Evolutionary conservation across 2,329 filamentous ascomycete genomes (phyloP), one percentile per base, ranked within the genome.

Genomic region (Penicillium polonicum): DNA sequence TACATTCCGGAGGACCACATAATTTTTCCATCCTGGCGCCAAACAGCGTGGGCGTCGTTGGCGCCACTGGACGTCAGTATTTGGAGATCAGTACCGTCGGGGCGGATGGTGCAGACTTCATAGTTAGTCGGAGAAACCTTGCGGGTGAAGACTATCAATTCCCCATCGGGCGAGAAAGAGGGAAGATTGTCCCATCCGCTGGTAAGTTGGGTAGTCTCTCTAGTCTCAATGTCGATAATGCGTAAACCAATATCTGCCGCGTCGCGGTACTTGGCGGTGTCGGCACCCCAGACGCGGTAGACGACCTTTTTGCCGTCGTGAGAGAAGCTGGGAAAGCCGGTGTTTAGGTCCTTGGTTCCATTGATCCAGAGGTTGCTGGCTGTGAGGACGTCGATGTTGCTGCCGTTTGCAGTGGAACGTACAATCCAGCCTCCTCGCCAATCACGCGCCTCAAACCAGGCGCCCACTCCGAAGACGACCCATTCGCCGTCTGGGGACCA

Each of bases 1-100:
- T 74, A 80, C 74, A 75, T 74, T 5, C 77, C 77, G 10, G 68
- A 77, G 7, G 64, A 72, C 41, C 71, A 80, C 60, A 77, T 59
- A 36, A 80, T 79, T 5, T 70, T 69, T 8, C 76, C 75, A 65
- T 79, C 77, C 1, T 69, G 65, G 0, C 72, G 70, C 76, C 78
- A 80, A 1, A 79, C 74, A 1, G 77, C 77, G 62, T 79, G 77
- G 0, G 77, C 76, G 52, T 80, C 77, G 50, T 80, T 66, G n/a
- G 62, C 48, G 23, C 46, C 42, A 39, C 61, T 66, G 17, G 50
- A 52, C 2, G 59, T 65, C 23, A 66, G n/a, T n/a, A 46, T 48
- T 5, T 46, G 63, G 13, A 77, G 61, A 27, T 75, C 74, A 0
- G 69, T 73, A 2, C 78, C 76, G 57, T 80, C 74, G 1, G 76